Percentiles rank a stretch among this genome's conserved stretches.
These are phyloP conservation scores for Limtongia smithiae DNA, from an alignment of 805 yeast genomes.

Conservation along the genomic window DNA sequence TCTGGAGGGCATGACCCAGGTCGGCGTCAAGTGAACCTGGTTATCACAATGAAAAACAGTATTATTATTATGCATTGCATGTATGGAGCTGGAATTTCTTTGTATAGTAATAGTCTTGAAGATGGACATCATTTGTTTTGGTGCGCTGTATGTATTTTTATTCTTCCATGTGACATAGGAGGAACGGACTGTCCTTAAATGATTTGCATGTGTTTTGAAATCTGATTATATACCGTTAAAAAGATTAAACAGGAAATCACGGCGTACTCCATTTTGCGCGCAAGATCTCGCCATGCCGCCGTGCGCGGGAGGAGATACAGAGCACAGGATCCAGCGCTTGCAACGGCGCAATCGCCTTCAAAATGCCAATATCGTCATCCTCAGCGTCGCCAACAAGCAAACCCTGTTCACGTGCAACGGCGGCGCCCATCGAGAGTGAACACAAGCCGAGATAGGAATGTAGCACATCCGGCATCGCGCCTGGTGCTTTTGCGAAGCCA, in stretches of 20 bases:
- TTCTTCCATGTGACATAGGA: too few species aligned
- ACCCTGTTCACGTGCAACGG: background rate
- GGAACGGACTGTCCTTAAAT: too few species aligned
- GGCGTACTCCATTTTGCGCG: conserved; percentile 11
- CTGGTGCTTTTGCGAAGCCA: conserved; percentile 29
- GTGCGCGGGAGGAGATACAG: conserved; percentile 8
- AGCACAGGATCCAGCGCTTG: conserved; percentile 19
- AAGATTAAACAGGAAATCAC: too few species aligned
- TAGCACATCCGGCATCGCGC: conserved; percentile 27
- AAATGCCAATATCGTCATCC: background rate
- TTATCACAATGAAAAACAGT: too few species aligned
- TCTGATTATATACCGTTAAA: too few species aligned
- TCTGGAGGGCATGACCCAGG: conserved; percentile 66
- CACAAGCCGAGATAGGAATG: conserved; percentile 30
- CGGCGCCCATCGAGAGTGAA: conserved; percentile 19
- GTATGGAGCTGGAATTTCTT: background rate
- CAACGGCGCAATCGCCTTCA: conserved; percentile 1
- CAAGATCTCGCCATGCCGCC: conserved; percentile 4
- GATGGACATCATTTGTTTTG: too few species aligned
- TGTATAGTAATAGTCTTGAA: too few species aligned
- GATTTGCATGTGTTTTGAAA: too few species aligned
- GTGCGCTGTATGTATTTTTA: background rate
- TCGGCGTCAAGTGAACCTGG: conserved; percentile 36
- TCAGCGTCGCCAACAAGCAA: background rate
- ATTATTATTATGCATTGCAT: conserved; percentile 13